phyloP scores from a whole-genome alignment of 805 yeast genomes.

The Middelhovenomyces tepae region DNA sequence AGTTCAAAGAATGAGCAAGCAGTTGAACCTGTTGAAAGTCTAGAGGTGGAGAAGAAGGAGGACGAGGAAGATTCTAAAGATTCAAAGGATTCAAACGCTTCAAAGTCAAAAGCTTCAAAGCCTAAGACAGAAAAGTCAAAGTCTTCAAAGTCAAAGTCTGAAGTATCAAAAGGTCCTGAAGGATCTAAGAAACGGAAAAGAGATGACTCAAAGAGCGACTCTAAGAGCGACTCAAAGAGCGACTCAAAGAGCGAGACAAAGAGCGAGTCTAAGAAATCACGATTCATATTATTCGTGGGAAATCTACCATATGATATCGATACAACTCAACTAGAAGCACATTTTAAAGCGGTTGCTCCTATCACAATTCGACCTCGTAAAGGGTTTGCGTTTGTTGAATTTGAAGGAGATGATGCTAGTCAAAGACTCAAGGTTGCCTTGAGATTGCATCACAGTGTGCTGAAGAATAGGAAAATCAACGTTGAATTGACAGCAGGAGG shows the following conservation, averaged over 20 bases:
- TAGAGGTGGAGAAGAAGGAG: slow-evolving; percentile 11
- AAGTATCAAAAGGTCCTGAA: slow-evolving; percentile 45
- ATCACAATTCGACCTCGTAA: slow-evolving; percentile 64
- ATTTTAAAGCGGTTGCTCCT: slow-evolving; percentile 64
- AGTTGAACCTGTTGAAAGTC: slow-evolving; percentile 13
- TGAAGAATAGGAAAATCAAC: slow-evolving; percentile 72
- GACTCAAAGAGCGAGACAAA: slow-evolving; percentile 44
- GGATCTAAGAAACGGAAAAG: slow-evolving; percentile 26
- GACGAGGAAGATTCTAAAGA: slow-evolving; percentile 9
- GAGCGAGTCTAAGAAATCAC: slow-evolving; percentile 40
- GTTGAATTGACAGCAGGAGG: slow-evolving; percentile 98
- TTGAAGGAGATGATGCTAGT: slow-evolving; percentile 59
- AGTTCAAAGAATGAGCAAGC: slow-evolving; percentile 4
- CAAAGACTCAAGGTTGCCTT: slow-evolving; percentile 78
- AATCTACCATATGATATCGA: slow-evolving; percentile 71
- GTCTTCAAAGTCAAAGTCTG: slow-evolving; percentile 41
- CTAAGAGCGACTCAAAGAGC: slow-evolving; percentile 15
- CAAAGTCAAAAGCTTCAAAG: slow-evolving; percentile 1
- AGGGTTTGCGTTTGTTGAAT: slow-evolving; percentile 78
- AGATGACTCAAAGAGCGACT: slow-evolving; percentile 23
- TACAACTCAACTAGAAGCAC: slow-evolving; percentile 52
- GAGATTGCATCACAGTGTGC: slow-evolving; percentile 65
- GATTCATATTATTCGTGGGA: slow-evolving; percentile 84
- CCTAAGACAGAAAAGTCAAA: slow-evolving; percentile 1
- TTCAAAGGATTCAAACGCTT: slow-evolving; percentile 11